Conservation (phyloP, 768 basidiomycete species). For the Amanita subjunquillea region DNA sequence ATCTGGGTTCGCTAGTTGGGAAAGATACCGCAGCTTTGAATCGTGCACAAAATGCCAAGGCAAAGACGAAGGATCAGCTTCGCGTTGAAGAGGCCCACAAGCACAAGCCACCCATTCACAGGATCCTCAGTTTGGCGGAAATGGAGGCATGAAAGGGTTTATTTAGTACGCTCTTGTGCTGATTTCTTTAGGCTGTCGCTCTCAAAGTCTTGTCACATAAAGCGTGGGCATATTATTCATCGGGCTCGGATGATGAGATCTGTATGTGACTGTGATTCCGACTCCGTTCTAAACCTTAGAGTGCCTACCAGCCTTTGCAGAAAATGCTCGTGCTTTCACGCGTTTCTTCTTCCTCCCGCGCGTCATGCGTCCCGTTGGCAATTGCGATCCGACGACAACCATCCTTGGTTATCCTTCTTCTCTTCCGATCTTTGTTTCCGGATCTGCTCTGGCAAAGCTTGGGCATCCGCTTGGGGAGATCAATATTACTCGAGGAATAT, state of each 20-base stretch:
- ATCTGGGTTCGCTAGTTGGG: slow-evolving; percentile 55
- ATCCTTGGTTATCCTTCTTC: slow-evolving; percentile 63
- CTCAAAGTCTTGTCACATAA: slow-evolving; percentile 61
- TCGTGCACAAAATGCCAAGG: slow-evolving; percentile 25
- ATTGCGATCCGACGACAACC: slow-evolving; percentile 59
- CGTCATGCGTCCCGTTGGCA: slow-evolving; percentile 58
- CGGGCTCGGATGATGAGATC: slow-evolving; percentile 79
- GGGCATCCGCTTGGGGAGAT: slow-evolving; percentile 84
- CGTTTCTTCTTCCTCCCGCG: slow-evolving; percentile 85
- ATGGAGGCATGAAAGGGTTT: slow-evolving; percentile 52
- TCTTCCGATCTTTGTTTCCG: slow-evolving; percentile 77
- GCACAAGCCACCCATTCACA: slow-evolving; percentile 52
- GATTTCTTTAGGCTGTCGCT: slow-evolving; percentile 47
- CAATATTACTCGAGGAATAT: slow-evolving; percentile 50
- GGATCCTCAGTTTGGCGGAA: slow-evolving; percentile 69
- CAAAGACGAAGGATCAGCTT: slow-evolving; percentile 59
- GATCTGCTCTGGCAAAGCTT: slow-evolving; percentile 74
- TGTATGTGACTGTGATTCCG: slow-evolving; percentile 31
- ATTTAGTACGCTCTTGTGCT: no score
- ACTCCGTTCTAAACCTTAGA: slow-evolving; percentile 10
- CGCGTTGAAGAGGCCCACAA: slow-evolving; percentile 53
- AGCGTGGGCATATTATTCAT: slow-evolving; percentile 78
- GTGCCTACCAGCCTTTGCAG: slow-evolving; percentile 35
- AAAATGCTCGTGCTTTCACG: slow-evolving; percentile 74
- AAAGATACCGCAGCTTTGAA: slow-evolving; percentile 29